Conservation (phyloP, 306 rosid genomes). For the Vachellia collinsii region DNA sequence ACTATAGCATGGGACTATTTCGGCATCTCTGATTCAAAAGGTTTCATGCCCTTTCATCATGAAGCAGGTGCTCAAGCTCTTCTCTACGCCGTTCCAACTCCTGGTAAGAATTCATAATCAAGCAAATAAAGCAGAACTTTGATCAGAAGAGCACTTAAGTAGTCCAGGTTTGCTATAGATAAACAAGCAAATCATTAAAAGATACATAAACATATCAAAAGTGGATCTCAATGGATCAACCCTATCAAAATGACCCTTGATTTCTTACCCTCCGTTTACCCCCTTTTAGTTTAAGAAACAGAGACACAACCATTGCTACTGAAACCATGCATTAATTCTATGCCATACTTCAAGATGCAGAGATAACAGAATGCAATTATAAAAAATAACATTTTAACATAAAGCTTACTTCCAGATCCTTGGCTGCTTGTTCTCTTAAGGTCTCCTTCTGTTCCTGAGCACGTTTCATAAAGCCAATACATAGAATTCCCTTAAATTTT, state of each 20-base stretch:
- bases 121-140: conserved; percentile 4
- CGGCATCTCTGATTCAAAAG: background rate
- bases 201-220: background rate
- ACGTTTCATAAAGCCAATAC: conserved; percentile 67
- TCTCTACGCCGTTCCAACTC: conserved; percentile 67
- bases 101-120: conserved; percentile 42
- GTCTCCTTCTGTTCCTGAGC: conserved; percentile 53
- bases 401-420: conserved; percentile 57
- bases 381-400: background rate
- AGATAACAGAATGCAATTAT: background rate
- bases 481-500: conserved; percentile 65
- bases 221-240: background rate
- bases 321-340: background rate
- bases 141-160: background rate
- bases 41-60: conserved; percentile 52
- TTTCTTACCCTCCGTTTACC: background rate
- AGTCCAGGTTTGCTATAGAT: background rate
- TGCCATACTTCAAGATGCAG: background rate
- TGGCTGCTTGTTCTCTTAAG: conserved; percentile 55
- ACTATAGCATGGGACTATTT: too few relatives aligned
- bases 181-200: background rate
- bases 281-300: background rate
- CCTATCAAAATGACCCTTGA: background rate
- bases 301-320: background rate
- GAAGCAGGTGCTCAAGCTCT: conserved; percentile 66